These are phyloP conservation scores for Coemansia furcata DNA, from an alignment of 192 early-diverging fungal genomes.

Conservation along the genomic window DNA sequence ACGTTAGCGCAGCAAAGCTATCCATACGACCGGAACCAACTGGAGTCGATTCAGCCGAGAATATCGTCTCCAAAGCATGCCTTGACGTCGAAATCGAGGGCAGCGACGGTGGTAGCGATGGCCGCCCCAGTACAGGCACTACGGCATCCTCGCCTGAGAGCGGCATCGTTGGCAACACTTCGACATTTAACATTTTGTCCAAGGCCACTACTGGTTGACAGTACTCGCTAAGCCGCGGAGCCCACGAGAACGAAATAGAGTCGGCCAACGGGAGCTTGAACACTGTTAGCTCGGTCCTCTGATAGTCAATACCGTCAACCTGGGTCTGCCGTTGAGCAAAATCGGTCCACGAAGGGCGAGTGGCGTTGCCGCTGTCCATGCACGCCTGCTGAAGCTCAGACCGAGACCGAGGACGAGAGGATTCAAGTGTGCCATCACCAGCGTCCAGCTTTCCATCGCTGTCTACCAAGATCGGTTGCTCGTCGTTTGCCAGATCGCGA, in stretches of 20 bases:
- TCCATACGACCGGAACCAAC: not conserved
- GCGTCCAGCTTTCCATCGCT: not conserved
- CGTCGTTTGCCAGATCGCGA: slow-evolving; percentile 1
- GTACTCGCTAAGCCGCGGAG: slow-evolving; percentile 7
- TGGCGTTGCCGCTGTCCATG: not conserved
- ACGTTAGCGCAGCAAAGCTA: not conserved
- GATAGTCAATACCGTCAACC: slow-evolving; percentile 9
- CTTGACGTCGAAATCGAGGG: not conserved
- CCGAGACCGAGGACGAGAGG: not conserved
- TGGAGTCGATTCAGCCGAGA: slow-evolving; percentile 12
- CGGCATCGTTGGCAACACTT: slow-evolving; percentile 2
- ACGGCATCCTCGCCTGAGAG: not conserved
- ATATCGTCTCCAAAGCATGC: slow-evolving; percentile 10
- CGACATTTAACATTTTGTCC: not conserved
- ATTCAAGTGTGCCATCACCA: not conserved
- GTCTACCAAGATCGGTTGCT: slow-evolving; percentile 2
- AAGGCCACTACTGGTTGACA: not conserved
- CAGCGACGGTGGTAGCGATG: not conserved
- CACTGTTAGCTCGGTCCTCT: slow-evolving; percentile 13
- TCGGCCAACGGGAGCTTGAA: slow-evolving; percentile 14
- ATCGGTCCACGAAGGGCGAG: slow-evolving; percentile 1
- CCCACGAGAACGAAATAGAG: slow-evolving; percentile 2
- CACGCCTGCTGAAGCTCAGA: not conserved
- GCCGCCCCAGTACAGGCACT: not conserved
- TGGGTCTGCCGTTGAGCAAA: slow-evolving; percentile 8